These are phyloP conservation scores for Jamesozyma lodderae DNA, from an alignment of 805 yeast species.

Conservation along the genomic window DNA sequence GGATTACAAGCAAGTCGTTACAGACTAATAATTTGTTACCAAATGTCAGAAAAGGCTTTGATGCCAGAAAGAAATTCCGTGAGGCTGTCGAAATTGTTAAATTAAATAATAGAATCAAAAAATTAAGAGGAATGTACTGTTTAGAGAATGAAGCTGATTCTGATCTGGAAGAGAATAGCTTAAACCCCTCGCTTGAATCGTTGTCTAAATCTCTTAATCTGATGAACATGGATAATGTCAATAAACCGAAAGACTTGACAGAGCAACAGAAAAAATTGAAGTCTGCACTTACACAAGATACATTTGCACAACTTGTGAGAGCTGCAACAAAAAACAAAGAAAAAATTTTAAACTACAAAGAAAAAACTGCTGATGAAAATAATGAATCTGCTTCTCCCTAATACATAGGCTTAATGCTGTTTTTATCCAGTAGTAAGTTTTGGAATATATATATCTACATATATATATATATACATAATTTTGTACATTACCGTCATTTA, in stretches of 20 bases:
- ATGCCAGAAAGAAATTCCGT: constrained; percentile 73
- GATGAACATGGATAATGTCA: constrained; percentile 4
- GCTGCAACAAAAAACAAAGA: constrained; percentile 58
- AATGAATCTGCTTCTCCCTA: too few relatives aligned
- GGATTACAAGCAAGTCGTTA: constrained; percentile 53
- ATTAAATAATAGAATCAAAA: constrained; percentile 66
- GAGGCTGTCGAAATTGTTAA: constrained; percentile 79
- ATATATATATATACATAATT: too few relatives aligned
- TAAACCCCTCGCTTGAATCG: constrained; percentile 12
- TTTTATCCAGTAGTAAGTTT: too few relatives aligned
- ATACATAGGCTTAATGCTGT: too few relatives aligned
- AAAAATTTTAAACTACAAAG: constrained; percentile 15
- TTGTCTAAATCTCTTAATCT: constrained; percentile 6
- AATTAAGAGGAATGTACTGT: constrained; percentile 48
- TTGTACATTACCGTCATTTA: too few relatives aligned
- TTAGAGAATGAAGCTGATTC: constrained; percentile 33
- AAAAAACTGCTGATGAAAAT: too few relatives aligned
- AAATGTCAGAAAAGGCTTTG: constrained; percentile 66
- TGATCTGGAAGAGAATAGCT: constrained; percentile 21
- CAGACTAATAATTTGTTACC: constrained; percentile 63
- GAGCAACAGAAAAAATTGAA: constrained; percentile 19
- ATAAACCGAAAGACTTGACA: constrained; percentile 1
- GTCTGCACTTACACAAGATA: constrained; percentile 37
- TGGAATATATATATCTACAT: too few relatives aligned
- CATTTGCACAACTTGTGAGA: constrained; percentile 61